These are phyloP conservation scores for Polychytrium aggregatum DNA, from an alignment of 192 early-diverging fungal genomes.

Conservation along the genomic window DNA sequence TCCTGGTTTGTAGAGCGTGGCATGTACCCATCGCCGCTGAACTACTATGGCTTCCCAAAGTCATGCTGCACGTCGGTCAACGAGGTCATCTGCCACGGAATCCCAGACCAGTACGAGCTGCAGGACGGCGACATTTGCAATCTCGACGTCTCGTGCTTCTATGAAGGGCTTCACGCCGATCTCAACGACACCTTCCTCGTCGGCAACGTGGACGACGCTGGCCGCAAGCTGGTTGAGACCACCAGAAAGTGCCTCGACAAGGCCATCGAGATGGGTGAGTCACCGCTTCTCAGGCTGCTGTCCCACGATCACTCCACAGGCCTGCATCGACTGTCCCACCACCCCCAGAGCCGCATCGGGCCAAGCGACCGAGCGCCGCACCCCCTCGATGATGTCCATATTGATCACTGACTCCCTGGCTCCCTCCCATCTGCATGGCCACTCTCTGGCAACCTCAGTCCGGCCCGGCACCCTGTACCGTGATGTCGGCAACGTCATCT, in stretches of 20 bases:
- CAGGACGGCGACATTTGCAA: constrained; percentile 96
- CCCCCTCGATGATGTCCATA: too few relatives aligned
- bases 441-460: too few relatives aligned
- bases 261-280: constrained; percentile 75
- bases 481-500: constrained; percentile 83
- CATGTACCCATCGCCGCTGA: constrained; percentile 91
- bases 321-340: too few relatives aligned
- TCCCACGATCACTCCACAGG: too few relatives aligned
- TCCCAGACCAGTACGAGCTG: constrained; percentile 87
- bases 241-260: constrained; percentile 81
- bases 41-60: constrained; percentile 94
- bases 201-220: constrained; percentile 72
- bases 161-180: constrained; percentile 92
- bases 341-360: too few relatives aligned
- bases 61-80: constrained; percentile 86
- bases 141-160: constrained; percentile 79
- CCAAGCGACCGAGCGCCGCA: too few relatives aligned
- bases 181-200: constrained; percentile 87
- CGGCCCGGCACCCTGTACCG: constrained; percentile 87
- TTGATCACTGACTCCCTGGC: too few relatives aligned
- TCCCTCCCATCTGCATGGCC: too few relatives aligned
- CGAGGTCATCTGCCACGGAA: constrained; percentile 94
- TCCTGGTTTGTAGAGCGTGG: constrained; percentile 57
- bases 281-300: too few relatives aligned
- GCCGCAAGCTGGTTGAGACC: constrained; percentile 62